Evolutionary conservation across 108 stramenopile genomes (phyloP).

Genomic region (Cyclotella distinguenda): DNA sequence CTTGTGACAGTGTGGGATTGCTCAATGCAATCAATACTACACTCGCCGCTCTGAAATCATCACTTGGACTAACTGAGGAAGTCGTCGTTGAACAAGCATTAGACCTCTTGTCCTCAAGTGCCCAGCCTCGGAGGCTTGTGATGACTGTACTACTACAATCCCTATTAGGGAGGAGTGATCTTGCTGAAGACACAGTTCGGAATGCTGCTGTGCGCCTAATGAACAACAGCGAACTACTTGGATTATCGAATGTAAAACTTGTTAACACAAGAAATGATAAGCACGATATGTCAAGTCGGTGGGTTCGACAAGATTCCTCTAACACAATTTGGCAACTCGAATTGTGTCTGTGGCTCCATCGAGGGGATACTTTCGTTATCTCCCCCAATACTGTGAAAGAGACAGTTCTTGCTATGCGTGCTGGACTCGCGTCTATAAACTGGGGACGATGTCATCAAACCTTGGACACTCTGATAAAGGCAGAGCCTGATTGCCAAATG

Average conservation of each 20-base stretch:
- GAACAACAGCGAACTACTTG: conserved; percentile 45
- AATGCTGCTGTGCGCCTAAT: conserved; percentile 56
- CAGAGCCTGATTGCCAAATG: conserved; percentile 74
- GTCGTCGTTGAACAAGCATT: conserved; percentile 53
- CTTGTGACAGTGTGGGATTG: conserved; percentile 61
- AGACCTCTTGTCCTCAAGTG: conserved; percentile 34
- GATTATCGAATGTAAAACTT: conserved; percentile 58
- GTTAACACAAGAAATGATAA: conserved; percentile 29
- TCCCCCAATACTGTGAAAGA: conserved; percentile 70
- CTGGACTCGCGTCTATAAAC: conserved; percentile 60
- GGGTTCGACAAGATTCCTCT: conserved; percentile 44
- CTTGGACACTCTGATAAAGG: conserved; percentile 65
- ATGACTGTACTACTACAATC: conserved; percentile 62
- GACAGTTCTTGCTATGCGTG: conserved; percentile 64
- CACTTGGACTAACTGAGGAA: conserved; percentile 35
- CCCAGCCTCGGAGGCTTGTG: conserved; percentile 41
- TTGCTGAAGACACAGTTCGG: conserved; percentile 71
- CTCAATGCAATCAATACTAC: conserved; percentile 31
- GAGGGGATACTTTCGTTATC: conserved; percentile 68
- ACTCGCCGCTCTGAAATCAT: conserved; percentile 38
- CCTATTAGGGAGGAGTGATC: conserved; percentile 52
- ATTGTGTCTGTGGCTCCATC: conserved; percentile 82
- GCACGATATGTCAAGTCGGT: conserved; percentile 51
- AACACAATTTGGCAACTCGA: conserved; percentile 78
- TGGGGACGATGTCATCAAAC: conserved; percentile 73